Conservation (phyloP, 164 flowering plant species). For the Santalum album region DNA sequence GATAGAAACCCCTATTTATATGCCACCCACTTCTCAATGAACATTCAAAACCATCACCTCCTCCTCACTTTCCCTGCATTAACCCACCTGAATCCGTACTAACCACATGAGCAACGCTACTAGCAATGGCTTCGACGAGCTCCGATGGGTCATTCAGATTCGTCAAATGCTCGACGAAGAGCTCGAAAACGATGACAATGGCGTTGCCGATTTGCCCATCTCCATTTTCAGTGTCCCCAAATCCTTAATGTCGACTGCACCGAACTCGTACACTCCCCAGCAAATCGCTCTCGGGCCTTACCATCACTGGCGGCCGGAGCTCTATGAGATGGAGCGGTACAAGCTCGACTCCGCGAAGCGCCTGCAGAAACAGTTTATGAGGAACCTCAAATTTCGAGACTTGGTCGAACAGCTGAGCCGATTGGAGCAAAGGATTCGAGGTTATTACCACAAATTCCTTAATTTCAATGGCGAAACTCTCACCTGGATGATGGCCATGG, state of each 20-base stretch:
- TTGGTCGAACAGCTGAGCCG: constrained; percentile 23
- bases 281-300: constrained; percentile 47
- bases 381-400: constrained; percentile 14
- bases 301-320: constrained; percentile 32
- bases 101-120: no score
- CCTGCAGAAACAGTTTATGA: constrained; percentile 13
- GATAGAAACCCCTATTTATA: no score
- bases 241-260: constrained; percentile 20
- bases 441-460: constrained; percentile 35
- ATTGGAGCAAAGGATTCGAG: constrained; percentile 26
- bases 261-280: constrained; percentile 38
- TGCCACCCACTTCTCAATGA: no score
- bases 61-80: no score
- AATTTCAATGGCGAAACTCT: constrained; percentile 27
- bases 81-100: no score
- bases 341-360: constrained; percentile 35
- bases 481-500: constrained; percentile 55
- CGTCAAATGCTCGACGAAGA: constrained; percentile 39
- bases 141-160: constrained; percentile 39
- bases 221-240: constrained; percentile 44
- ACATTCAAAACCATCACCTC: no score
- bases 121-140: constrained; percentile 41
- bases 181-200: constrained; percentile 20
- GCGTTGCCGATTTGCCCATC: constrained; percentile 17
- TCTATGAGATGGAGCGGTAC: constrained; percentile 40